Evolutionary conservation across 345 rosid species (phyloP), one percentile per base, ranked within the genome.

Genomic region (Chamaenerion angustifolium): DNA sequence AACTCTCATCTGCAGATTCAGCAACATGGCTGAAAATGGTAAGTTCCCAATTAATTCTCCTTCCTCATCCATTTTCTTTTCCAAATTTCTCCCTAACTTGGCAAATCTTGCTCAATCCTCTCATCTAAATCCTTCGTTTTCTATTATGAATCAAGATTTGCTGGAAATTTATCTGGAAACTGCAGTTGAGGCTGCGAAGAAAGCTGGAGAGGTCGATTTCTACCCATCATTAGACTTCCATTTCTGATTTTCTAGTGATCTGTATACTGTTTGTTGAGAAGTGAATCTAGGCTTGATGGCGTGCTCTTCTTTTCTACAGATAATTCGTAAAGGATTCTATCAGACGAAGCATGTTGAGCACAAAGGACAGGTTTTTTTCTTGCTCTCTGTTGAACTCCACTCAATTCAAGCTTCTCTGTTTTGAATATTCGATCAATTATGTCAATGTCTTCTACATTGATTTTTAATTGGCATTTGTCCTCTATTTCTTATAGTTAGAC

Each of bases 261-360:
- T 43, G 37, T 8, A 31, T 5, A 31, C 37, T 12, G 5, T 35
- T 7, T 42, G n/a, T 42, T 4, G 4, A 6, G 11, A 6, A 21
- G 11, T 50, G 12, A 17, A 11, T 14, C 16, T 50, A 27, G 46
- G 12, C 13, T n/a, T 55, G 46, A 37, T 56, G 51, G 15, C 8
- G 51, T 16, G 47, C 17, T 11, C 8, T 3, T 45, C 43, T 31
- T 15, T 16, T 56, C 59, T 54, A 15, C 64, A 92, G 98, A 55
- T 80, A 44, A 87, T 92, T 52, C 85, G 79, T 48, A 56, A 75
- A 35, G 96, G 89, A 59, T 92, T 92, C 65, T 84, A 80, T 66
- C 64, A 75, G 69, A 83, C 83, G 44, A 92, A 92, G 76, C 71
- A 78, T 64, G 96, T 92, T 42, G 96, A 92, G 77, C 93, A 87